A percentile compares a stretch with the other conserved stretches of the same genome.
These are phyloP conservation scores for Syzygium grande DNA, from an alignment of 345 rosid species.

Conservation along the genomic window DNA sequence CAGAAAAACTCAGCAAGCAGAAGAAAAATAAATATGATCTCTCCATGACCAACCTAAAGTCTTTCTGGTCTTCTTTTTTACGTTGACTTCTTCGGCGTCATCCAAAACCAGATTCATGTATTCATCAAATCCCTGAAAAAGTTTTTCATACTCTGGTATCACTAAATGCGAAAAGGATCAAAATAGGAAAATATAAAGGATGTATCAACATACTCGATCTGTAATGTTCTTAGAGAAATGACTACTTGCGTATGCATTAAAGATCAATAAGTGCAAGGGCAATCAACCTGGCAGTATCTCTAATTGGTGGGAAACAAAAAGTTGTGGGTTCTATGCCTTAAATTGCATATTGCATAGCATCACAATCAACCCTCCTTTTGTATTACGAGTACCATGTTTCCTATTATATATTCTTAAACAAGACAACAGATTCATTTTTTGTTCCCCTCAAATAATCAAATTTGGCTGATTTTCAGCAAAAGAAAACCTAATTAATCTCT, in stretches of 20 bases:
- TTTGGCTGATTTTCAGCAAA: background rate
- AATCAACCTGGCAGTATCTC: background rate
- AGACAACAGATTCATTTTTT: background rate
- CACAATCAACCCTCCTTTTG: background rate
- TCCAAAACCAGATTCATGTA: constrained; percentile 97
- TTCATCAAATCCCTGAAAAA: constrained; percentile 80
- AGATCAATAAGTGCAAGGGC: background rate
- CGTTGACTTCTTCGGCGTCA: constrained; percentile 89
- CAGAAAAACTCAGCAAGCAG: background rate
- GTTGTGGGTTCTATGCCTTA: background rate
- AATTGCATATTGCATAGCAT: background rate
- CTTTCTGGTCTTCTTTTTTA: constrained; percentile 86
- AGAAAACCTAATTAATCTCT: background rate
- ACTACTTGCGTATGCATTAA: background rate
- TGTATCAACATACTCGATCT: no score
- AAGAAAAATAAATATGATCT: background rate
- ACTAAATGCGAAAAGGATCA: background rate
- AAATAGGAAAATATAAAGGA: background rate
- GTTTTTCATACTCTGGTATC: background rate
- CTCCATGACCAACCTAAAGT: constrained; percentile 43
- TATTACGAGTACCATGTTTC: background rate
- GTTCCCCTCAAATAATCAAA: background rate
- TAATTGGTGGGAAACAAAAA: background rate
- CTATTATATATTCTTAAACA: background rate
- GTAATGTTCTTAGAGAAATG: background rate